These are phyloP conservation scores for Ascochyta rabiei DNA, from an alignment of 2,329 filamentous ascomycete species.

Conservation along the genomic window DNA sequence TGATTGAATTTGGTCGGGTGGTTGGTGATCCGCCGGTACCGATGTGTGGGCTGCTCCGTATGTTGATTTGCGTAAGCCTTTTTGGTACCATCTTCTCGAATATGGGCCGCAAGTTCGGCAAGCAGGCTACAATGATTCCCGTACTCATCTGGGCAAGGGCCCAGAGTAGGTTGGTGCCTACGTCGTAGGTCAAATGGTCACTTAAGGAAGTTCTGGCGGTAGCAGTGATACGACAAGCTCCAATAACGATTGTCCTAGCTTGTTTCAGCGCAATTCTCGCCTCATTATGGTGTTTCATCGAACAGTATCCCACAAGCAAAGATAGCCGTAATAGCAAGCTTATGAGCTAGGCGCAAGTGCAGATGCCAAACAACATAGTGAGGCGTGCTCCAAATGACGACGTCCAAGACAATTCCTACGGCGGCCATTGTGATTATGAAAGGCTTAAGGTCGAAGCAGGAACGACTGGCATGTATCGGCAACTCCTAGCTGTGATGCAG, in stretches of 20 bases:
- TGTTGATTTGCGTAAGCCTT: slow-evolving; percentile 15
- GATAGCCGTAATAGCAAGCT: slow-evolving; percentile 30
- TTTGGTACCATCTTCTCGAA: slow-evolving; percentile 28
- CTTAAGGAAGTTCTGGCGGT: neutral
- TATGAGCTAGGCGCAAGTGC: slow-evolving; percentile 28
- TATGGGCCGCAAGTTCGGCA: slow-evolving; percentile 30
- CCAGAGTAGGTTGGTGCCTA: slow-evolving; percentile 27
- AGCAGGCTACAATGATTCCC: slow-evolving; percentile 33
- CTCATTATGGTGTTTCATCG: neutral
- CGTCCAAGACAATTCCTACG: slow-evolving; percentile 26
- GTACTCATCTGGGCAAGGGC: slow-evolving; percentile 29
- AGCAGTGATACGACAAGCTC: neutral
- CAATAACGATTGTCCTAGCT: slow-evolving; percentile 1
- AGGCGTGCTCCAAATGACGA: slow-evolving; percentile 30
- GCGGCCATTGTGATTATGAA: slow-evolving; percentile 17
- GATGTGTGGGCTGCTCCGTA: neutral
- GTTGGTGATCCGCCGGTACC: neutral
- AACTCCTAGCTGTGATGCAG: slow-evolving; percentile 28
- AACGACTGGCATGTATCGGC: slow-evolving; percentile 17
- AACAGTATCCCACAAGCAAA: slow-evolving; percentile 35
- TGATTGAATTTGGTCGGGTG: slow-evolving; percentile 16
- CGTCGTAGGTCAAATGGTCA: slow-evolving; percentile 24
- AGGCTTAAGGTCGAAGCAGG: slow-evolving; percentile 29
- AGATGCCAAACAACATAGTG: slow-evolving; percentile 36
- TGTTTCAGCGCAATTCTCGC: neutral